Percentiles rank a stretch among this genome's conserved stretches.
Conservation (phyloP, 2,329 filamentous ascomycete species). For the Colletotrichum sidae region DNA sequence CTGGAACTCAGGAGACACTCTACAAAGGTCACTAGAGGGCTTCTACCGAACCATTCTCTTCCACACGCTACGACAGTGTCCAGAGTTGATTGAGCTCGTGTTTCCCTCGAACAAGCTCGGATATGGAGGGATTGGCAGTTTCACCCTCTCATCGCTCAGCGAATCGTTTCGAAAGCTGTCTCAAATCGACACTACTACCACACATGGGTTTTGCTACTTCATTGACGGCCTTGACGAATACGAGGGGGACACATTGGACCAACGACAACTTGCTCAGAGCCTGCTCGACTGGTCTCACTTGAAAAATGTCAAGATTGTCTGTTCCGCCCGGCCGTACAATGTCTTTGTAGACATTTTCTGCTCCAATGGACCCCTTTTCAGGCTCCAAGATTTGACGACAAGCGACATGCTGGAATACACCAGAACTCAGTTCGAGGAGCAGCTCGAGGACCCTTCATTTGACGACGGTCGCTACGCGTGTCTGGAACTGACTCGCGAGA, state of each 20-base stretch:
- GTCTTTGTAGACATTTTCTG: conserved; percentile 16
- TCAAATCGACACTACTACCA: background rate
- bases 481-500: background rate
- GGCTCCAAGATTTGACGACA: conserved; percentile 12
- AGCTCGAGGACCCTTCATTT: background rate
- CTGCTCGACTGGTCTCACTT: conserved; percentile 1
- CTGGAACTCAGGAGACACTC: conserved; percentile 30
- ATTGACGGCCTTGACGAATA: conserved; percentile 28
- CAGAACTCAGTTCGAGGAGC: background rate
- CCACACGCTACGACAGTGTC: conserved; percentile 35
- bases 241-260: conserved; percentile 20
- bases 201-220: conserved; percentile 25
- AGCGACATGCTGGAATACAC: conserved; percentile 6
- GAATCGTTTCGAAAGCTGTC: background rate
- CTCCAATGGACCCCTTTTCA: background rate
- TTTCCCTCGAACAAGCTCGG: conserved; percentile 19
- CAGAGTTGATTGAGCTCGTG: conserved; percentile 31
- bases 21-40: conserved; percentile 38
- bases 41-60: conserved; percentile 39
- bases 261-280: conserved; percentile 1
- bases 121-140: background rate
- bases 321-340: conserved; percentile 12
- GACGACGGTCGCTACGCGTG: background rate
- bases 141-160: background rate
- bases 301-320: conserved; percentile 15